Evolutionary conservation across 352 stramenopile genomes (phyloP), one percentile per base, ranked within the genome.

Genomic region (Globisporangium paddicum): DNA sequence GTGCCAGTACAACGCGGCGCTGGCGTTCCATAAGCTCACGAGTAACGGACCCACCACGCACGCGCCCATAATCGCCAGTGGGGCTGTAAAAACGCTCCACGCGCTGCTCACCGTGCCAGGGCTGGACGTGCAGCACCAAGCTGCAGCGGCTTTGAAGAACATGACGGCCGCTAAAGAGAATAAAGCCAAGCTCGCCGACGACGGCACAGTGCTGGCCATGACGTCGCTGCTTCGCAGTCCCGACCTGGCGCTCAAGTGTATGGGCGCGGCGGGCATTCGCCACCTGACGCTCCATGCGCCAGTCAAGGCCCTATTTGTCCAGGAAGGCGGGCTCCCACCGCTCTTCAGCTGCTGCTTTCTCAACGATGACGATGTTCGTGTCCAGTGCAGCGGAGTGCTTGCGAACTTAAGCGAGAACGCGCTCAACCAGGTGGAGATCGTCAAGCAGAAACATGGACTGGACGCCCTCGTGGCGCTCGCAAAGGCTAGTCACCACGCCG

Each of bases 381-480:
- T 90, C 19, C 93, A 98, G 63, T 93, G 86, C 62, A 81, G 93
- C 8, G 92, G 89, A 1, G 71, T 86, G 5, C 73, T 98, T 16
- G 88, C 92, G 26, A 97, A 95, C 35, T 67, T 98, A 26, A 95
- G 84, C 37, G 96, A 98, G 64, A 95, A 98, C 58, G 86, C 78
- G 9, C 64, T 90, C 40, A 97, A 97, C 62, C 96, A 98, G 66
- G 62, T 94, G 19, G 75, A 73, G 45, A 76, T 98, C 45, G 89
- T 96, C 26, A 72, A 80, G 14, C 85, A 97, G 60, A 46, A 69
- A 5, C 79, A 77, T 16, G 79, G 79, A n/a, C 76, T 93, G 46
- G 67, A 59, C 38, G 77, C 78, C 3, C 83, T 96, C 8, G 82
- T 86, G 19, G 78, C 70, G 35, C 82, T 96, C 14, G 64, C 68